phyloP scores from a whole-genome alignment of 345 rosid genomes.

The Nephelium lappaceum region DNA sequence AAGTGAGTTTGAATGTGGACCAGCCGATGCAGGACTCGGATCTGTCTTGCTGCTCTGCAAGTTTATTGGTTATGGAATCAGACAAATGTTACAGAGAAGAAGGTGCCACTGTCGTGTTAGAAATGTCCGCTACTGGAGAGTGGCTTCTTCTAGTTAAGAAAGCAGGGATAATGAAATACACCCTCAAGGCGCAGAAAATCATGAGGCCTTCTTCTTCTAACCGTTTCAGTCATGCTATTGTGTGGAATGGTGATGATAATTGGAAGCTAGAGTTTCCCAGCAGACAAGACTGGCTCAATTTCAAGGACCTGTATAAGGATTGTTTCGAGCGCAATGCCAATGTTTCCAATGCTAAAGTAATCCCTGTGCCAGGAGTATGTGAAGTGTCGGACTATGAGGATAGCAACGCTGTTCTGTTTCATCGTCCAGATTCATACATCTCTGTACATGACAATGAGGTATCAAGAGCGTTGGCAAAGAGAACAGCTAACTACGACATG shows the following conservation, averaged over 20 bases:
- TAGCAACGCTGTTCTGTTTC: slow-evolving; percentile 33
- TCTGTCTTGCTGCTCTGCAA: slow-evolving; percentile 57
- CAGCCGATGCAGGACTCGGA: slow-evolving; percentile 38
- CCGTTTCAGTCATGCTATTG: slow-evolving; percentile 62
- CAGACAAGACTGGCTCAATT: slow-evolving; percentile 71
- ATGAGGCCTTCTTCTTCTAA: slow-evolving; percentile 69
- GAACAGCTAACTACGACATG: slow-evolving; percentile 76
- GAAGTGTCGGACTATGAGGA: slow-evolving; percentile 63
- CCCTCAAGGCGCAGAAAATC: slow-evolving; percentile 50
- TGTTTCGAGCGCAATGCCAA: slow-evolving; percentile 71
- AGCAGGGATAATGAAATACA: slow-evolving; percentile 47
- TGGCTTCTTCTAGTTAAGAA: slow-evolving; percentile 71
- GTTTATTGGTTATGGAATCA: slow-evolving; percentile 52
- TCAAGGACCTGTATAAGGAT: slow-evolving; percentile 85
- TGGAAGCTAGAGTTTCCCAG: slow-evolving; percentile 89
- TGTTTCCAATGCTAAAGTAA: slow-evolving; percentile 46
- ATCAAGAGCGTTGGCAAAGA: slow-evolving; percentile 74
- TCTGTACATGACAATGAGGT: slow-evolving; percentile 63
- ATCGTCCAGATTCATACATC: slow-evolving; percentile 63
- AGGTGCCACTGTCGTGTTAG: slow-evolving; percentile 60
- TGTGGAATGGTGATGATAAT: slow-evolving; percentile 72
- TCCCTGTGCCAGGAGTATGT: slow-evolving; percentile 82
- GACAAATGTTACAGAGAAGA: slow-evolving; percentile 81
- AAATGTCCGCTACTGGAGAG: slow-evolving; percentile 57
- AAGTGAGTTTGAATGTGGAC: slow-evolving; percentile 29